Conservation (phyloP, 2,329 filamentous ascomycete species). For the Fusarium newnesense region DNA sequence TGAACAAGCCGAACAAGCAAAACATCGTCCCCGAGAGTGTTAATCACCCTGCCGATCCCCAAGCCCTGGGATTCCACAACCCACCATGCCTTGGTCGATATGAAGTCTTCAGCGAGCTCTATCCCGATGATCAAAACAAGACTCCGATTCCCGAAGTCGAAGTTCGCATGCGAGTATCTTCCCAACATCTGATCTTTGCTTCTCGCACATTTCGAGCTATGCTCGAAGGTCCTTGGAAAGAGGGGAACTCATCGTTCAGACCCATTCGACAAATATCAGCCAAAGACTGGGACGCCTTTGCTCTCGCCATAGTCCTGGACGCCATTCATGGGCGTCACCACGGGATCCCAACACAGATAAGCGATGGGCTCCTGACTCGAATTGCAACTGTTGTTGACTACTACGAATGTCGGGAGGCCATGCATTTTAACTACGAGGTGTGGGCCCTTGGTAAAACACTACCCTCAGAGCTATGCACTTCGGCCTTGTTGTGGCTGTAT, state of each 20-base stretch:
- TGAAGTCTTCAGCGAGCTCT: background rate
- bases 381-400: background rate
- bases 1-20: background rate
- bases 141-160: background rate
- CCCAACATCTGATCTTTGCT: background rate
- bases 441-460: too few species aligned
- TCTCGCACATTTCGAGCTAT: background rate
- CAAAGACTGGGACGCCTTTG: background rate
- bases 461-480: too few species aligned
- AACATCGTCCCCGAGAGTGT: background rate
- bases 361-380: background rate
- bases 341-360: background rate
- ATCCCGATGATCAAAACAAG: accelerated
- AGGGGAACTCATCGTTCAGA: background rate
- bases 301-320: background rate
- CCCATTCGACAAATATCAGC: background rate
- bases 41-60: too few species aligned
- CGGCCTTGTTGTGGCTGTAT: too few species aligned
- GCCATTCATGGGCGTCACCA: conserved; percentile 3
- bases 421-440: too few species aligned
- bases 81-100: background rate
- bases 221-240: background rate
- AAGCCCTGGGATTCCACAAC: background rate
- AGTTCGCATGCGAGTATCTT: background rate
- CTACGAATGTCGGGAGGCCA: background rate